These are phyloP conservation scores for Paracamarosporium sp. DNA, from an alignment of 2,329 filamentous ascomycete genomes.

Conservation along the genomic window DNA sequence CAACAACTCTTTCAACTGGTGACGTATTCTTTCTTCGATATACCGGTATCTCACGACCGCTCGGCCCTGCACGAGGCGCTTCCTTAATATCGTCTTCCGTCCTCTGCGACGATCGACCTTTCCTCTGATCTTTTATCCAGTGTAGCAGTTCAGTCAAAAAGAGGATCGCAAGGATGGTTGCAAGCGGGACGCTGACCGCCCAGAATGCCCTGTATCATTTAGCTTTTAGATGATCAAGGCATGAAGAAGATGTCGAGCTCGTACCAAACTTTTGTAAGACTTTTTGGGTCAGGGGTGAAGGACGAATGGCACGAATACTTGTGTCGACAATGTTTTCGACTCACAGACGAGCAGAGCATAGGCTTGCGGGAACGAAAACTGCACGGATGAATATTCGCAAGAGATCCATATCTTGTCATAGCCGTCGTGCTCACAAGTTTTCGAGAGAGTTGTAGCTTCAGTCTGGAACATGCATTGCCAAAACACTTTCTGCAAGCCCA, in stretches of 20 bases:
- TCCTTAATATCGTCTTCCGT: background rate
- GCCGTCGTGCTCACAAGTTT: background rate
- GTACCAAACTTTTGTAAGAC: constrained; percentile 1
- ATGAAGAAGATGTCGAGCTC: background rate
- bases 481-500: too few relatives aligned
- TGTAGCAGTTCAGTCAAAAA: background rate
- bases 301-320: background rate
- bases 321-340: background rate
- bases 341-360: constrained; percentile 4
- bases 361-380: background rate
- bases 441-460: background rate
- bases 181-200: constrained; percentile 1
- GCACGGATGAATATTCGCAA: too few relatives aligned
- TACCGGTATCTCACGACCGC: too few relatives aligned
- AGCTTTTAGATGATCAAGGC: background rate
- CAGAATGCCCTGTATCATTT: background rate
- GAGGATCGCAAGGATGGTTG: background rate
- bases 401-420: too few relatives aligned
- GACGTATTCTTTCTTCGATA: too few relatives aligned
- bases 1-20: constrained; percentile 9
- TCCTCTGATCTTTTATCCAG: background rate
- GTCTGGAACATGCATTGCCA: constrained; percentile 29
- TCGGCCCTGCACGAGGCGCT: background rate
- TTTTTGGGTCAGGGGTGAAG: constrained; percentile 4
- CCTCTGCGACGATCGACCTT: background rate